Base-by-base conservation (phyloP, 768 basidiomycete genomes). In the Gloeophyllum trabeum region DNA sequence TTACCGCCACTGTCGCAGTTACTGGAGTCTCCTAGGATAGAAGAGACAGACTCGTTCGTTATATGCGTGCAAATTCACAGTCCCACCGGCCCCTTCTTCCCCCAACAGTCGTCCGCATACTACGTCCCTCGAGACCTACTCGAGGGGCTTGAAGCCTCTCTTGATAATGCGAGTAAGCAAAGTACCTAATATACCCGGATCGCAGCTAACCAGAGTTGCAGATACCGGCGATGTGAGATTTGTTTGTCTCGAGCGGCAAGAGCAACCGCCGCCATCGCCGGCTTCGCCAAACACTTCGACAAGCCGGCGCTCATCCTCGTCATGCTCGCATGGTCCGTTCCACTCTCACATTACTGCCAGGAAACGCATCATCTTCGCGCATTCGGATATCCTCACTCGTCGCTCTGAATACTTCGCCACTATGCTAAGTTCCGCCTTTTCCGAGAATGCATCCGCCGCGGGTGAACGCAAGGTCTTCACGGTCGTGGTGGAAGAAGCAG, bases 321-420 rank as follows among this genome's bases (percentile, higher is more conserved):
- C 59, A 1, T 68, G 72, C 0, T 63, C 68, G 5, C 57, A 58
- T 37, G 65, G 68, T 1, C 60, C 66, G 0, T 67, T 70, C 45
- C 54, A 62, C 4, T 40, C 65, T 24, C 67, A 65, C 18, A 68
- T 64, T 1, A 69, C 70, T 2, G 82, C 78, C 5, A 71, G 86
- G 6, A 88, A 86, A 54, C 70, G 85, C 26, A 57, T 79, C 24
- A 73, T 89, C 28, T 88, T 83, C 53, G 84, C 83, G 1, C 85
- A 88, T 54, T 79, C 79, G 5, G 82, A 85, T 49, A 82, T 89
- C 40, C 68, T 88, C 18, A 75, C 62, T 38, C 68, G 73, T 7
- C 66, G 84, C n/a, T 82, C 82, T 12, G 84, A 86, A 46, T 88
- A 87, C 52, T 86, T 87, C 49, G 69, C 75, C 4, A 82, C 79